Percentiles rank a stretch among this genome's conserved stretches.
Evolutionary conservation across 2,329 filamentous ascomycete genomes (phyloP).

Genomic region (Lasiodiplodia theobromae): DNA sequence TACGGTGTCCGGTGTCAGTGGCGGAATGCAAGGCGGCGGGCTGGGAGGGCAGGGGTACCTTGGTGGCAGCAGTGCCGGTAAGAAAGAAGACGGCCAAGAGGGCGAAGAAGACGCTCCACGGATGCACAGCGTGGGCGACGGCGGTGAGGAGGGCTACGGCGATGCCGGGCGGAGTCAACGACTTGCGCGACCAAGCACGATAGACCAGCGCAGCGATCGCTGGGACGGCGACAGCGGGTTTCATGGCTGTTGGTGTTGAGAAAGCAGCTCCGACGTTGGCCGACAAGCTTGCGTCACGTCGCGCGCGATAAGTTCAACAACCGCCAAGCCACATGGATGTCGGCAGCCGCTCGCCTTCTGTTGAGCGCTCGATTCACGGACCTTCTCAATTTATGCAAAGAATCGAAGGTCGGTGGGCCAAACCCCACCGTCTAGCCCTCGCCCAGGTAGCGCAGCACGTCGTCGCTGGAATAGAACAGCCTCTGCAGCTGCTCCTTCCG

Average conservation of each 20-base stretch:
- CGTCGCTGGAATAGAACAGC: conserved; percentile 77
- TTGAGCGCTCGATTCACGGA: conserved; percentile 5
- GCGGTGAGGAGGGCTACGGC: conserved; percentile 76
- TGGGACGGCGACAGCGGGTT: conserved; percentile 36
- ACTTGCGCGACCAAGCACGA: conserved; percentile 55
- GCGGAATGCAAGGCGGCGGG: neutral
- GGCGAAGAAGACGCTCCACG: conserved; percentile 90
- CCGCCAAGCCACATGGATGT: conserved; percentile 8
- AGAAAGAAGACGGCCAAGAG: conserved; percentile 87
- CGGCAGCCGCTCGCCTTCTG: neutral
- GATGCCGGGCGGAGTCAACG: conserved; percentile 79
- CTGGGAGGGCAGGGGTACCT: conserved; percentile 58
- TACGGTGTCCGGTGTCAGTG: conserved; percentile 45
- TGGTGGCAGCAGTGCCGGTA: conserved; percentile 81
- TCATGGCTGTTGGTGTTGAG: conserved; percentile 33
- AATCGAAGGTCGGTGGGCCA: neutral
- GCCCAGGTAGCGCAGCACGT: conserved; percentile 77
- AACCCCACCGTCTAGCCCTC: conserved; percentile 31
- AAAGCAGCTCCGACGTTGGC: conserved; percentile 15
- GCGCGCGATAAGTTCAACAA: conserved; percentile 16
- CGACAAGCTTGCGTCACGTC: conserved; percentile 19
- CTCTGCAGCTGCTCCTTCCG: conserved; percentile 69
- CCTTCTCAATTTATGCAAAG: neutral
- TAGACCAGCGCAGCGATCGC: conserved; percentile 48
- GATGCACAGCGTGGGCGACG: conserved; percentile 83